Percentiles rank a stretch among this genome's conserved stretches.
Evolutionary conservation across 192 early-diverging fungal genomes (phyloP).

Genomic region (Coemansia guatemalensis): DNA sequence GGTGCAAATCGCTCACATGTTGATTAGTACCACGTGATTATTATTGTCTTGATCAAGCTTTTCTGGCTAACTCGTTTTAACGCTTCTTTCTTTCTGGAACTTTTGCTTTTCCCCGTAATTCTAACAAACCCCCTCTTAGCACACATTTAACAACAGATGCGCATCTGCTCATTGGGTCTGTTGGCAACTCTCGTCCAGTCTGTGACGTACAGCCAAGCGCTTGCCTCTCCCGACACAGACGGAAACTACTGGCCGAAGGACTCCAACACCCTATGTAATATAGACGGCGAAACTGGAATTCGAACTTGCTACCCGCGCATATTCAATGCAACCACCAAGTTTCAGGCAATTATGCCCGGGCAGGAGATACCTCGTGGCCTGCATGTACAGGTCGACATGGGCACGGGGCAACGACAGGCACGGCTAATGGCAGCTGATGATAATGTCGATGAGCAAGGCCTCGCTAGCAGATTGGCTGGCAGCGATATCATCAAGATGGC

Average conservation of each 20-base stretch:
- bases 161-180: too few species aligned
- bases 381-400: conserved; percentile 64
- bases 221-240: background rate
- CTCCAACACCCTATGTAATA: conserved; percentile 23
- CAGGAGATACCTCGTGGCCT: conserved; percentile 64
- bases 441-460: background rate
- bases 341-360: conserved; percentile 57
- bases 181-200: too few species aligned
- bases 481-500: background rate
- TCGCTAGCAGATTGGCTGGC: background rate
- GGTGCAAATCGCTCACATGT: too few species aligned
- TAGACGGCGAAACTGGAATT: conserved; percentile 30
- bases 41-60: too few species aligned
- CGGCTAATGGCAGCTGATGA: conserved; percentile 54
- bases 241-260: background rate
- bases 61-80: too few species aligned
- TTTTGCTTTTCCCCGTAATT: too few species aligned
- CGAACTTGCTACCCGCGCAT: conserved; percentile 58
- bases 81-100: too few species aligned
- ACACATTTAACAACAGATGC: too few species aligned
- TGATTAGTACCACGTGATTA: too few species aligned
- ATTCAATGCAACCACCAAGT: conserved; percentile 61
- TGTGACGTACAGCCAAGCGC: background rate
- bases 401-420: conserved; percentile 58
- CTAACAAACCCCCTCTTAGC: too few species aligned